A percentile compares a stretch with the other conserved stretches of the same genome.
Evolutionary conservation across 2,329 filamentous ascomycete species (phyloP).

Genomic region (Alternaria arbusti): DNA sequence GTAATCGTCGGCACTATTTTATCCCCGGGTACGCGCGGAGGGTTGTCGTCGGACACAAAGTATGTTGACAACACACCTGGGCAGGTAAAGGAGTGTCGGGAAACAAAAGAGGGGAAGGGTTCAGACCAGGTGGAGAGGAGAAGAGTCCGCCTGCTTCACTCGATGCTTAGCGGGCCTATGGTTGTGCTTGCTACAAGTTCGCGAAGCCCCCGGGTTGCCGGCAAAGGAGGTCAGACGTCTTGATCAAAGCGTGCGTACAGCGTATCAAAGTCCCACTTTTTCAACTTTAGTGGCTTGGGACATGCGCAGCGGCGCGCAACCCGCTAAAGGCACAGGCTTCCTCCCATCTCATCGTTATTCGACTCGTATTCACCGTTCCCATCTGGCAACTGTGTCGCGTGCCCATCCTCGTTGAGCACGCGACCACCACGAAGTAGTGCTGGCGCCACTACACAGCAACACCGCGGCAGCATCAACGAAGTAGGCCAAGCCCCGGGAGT

Average conservation of each 20-base stretch:
- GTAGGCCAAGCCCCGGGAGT: background rate
- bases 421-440: background rate
- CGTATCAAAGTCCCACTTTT: conserved; percentile 10
- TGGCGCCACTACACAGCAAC: background rate
- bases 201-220: conserved; percentile 2
- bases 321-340: background rate
- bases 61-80: background rate
- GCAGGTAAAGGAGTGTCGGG: conserved; percentile 3
- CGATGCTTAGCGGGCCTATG: conserved; percentile 5
- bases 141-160: conserved; percentile 2
- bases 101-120: conserved; percentile 2
- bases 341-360: background rate
- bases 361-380: background rate
- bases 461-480: background rate
- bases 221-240: conserved; percentile 13
- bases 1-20: background rate
- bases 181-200: conserved; percentile 3
- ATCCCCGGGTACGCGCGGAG: background rate
- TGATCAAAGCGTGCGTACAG: conserved; percentile 9
- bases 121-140: conserved; percentile 1
- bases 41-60: background rate
- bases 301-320: conserved; percentile 1
- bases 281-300: background rate
- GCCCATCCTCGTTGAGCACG: background rate
- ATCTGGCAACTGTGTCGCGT: background rate